Evolutionary conservation across 441 rosid species (phyloP).

Genomic region (Eruca vesicaria): DNA sequence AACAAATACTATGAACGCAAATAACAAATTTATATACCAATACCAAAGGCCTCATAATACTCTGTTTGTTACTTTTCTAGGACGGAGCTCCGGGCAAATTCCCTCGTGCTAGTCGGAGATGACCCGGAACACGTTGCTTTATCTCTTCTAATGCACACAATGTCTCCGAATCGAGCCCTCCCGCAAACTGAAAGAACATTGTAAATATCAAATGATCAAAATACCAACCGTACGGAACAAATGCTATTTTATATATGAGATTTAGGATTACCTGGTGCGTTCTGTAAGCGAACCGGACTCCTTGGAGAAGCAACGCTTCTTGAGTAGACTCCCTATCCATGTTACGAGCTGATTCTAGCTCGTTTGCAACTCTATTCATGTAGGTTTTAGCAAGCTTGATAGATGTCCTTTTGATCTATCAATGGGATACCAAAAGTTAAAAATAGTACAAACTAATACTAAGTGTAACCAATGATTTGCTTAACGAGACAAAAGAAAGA

Average conservation of each 20-base stretch:
- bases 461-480: neutral
- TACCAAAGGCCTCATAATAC: conserved; percentile 16
- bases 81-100: conserved; percentile 55
- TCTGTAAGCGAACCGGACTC: conserved; percentile 76
- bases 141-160: conserved; percentile 85
- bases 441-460: neutral
- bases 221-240: neutral
- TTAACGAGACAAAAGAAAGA: neutral
- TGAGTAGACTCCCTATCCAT: conserved; percentile 63
- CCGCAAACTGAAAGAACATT: conserved; percentile 62
- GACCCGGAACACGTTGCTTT: conserved; percentile 59
- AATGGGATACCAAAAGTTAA: conserved; percentile 5
- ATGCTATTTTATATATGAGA: neutral
- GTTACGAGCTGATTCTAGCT: conserved; percentile 62
- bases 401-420: conserved; percentile 71
- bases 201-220: neutral
- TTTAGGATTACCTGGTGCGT: conserved; percentile 70
- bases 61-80: conserved; percentile 21
- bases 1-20: conserved; percentile 25
- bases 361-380: conserved; percentile 76
- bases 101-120: conserved; percentile 46
- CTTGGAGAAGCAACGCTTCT: conserved; percentile 83
- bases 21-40: conserved; percentile 17
- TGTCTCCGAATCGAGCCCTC: conserved; percentile 92
- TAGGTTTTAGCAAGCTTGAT: conserved; percentile 74